A percentile compares a stretch with the other conserved stretches of the same genome.
Evolutionary conservation across 306 rosid genomes (phyloP).

Genomic region (Sicyos baderoa): DNA sequence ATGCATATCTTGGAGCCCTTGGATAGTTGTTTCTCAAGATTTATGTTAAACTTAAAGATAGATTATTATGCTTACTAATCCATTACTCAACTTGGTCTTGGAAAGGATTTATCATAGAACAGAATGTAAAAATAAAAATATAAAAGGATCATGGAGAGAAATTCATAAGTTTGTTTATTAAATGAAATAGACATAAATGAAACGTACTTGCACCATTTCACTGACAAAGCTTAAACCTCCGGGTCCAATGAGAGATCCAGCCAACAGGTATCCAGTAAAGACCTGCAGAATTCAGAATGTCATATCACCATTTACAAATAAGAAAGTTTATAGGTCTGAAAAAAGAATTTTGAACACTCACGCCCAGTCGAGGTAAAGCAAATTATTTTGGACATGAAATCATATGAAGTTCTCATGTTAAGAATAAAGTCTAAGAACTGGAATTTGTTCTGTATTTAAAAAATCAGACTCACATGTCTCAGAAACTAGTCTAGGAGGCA

Average conservation of each 20-base stretch:
- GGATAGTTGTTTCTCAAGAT: not conserved
- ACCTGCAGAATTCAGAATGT: conserved; percentile 46
- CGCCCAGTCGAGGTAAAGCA: not conserved
- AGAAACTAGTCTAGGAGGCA: not conserved
- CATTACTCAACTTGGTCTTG: no score
- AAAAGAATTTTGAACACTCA: not conserved
- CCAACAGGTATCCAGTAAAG: conserved; percentile 82
- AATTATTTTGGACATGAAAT: not conserved
- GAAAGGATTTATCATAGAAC: not conserved
- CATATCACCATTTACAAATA: not conserved
- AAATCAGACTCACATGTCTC: not conserved
- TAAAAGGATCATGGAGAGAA: not conserved
- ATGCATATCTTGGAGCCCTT: not conserved
- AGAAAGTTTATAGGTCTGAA: not conserved
- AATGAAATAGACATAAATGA: conserved; percentile 15
- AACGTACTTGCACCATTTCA: conserved; percentile 96
- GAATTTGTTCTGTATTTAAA: not conserved
- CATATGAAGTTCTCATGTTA: not conserved
- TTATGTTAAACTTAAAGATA: no score
- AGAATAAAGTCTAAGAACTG: conserved; percentile 1
- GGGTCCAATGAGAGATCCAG: conserved; percentile 88
- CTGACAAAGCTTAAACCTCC: conserved; percentile 91
- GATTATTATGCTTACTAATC: no score
- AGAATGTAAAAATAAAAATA: not conserved
- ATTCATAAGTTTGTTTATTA: not conserved